Base-by-base conservation (phyloP, 164 flowering plant genomes). In the Sedum album region DNA sequence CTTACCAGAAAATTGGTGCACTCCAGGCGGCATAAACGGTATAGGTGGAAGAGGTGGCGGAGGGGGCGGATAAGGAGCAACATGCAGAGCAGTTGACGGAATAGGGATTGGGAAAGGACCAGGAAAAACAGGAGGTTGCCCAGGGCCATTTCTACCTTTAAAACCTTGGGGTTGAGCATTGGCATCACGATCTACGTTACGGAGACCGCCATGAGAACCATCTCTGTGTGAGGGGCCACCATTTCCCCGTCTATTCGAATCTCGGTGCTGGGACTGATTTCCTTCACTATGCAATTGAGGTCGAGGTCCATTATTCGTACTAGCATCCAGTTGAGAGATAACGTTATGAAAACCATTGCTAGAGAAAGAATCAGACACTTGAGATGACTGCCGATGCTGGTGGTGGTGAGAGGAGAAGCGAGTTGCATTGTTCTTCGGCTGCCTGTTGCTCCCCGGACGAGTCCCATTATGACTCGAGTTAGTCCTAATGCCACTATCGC, bases 111-210 rank as follows among this genome's bases (percentile, higher is more conserved):
- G 57, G 25, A 28, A 14, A 57, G 62, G 62, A 28, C 33, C 62
- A 57, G 33, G 33, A 28, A 57, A 57, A 26, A 57, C 62, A 57
- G 33, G 62, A 26, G 62, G 62, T n/a, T n/a, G n/a, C n/a, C n/a
- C n/a, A n/a, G n/a, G n/a, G n/a, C n/a, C 60, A 9, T 55, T 55
- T 55, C 31, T 55, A 55, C 15, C 60, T 23, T 55, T 55, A 55
- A 21, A 13, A 55, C 30, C 25, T 55, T 1, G 60, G 30, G 18
- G 30, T 25, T 51, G 28, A 25, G 31, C 25, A 55, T n/a, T n/a
- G n/a, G n/a, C n/a, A n/a, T n/a, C n/a, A n/a, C n/a, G n/a, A n/a
- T n/a, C n/a, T n/a, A n/a, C 60, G 25, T 55, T 55, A 7, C 17
- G 30, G 9, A 5, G 60, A 23, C 30, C 30, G 23, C 60, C 60